phyloP scores from a whole-genome alignment of 495 filamentous ascomycete genomes.

The Penicillium steckii region DNA sequence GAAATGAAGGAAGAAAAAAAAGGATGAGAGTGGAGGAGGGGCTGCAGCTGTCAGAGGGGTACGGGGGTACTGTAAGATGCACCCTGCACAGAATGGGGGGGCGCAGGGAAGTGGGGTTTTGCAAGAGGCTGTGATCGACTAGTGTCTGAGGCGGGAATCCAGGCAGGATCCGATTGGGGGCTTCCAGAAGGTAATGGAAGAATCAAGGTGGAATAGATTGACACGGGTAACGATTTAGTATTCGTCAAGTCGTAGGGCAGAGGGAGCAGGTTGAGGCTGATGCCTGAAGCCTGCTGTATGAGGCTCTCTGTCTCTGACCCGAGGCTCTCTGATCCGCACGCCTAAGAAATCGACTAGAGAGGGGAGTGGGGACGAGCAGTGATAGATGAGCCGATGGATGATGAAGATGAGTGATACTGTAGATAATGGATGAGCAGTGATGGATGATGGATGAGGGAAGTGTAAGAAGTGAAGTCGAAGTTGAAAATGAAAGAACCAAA shows the following conservation, averaged over 20 bases:
- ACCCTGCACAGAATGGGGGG: constrained; percentile 22
- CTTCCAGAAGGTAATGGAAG: constrained; percentile 22
- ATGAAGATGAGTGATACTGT: neutral
- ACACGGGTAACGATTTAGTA: neutral
- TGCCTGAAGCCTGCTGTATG: constrained; percentile 3
- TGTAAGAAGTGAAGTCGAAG: neutral
- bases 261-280: neutral
- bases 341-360: neutral
- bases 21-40: constrained; percentile 1
- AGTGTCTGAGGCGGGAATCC: constrained; percentile 9
- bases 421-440: neutral
- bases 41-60: constrained; percentile 3
- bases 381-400: neutral
- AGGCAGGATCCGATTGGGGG: constrained; percentile 21
- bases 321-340: constrained; percentile 3
- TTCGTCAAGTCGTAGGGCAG: constrained; percentile 6
- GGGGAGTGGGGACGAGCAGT: neutral
- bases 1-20: constrained; percentile 2
- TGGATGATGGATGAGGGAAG: neutral
- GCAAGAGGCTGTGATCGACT: constrained; percentile 24
- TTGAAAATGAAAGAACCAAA: neutral
- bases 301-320: neutral
- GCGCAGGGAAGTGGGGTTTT: constrained; percentile 24
- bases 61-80: constrained; percentile 4
- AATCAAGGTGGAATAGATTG: neutral